A percentile compares a stretch with the other conserved stretches of the same genome.
These are phyloP conservation scores for Leishmania lainsoni DNA, from an alignment of 208 protist species.

Conservation along the genomic window DNA sequence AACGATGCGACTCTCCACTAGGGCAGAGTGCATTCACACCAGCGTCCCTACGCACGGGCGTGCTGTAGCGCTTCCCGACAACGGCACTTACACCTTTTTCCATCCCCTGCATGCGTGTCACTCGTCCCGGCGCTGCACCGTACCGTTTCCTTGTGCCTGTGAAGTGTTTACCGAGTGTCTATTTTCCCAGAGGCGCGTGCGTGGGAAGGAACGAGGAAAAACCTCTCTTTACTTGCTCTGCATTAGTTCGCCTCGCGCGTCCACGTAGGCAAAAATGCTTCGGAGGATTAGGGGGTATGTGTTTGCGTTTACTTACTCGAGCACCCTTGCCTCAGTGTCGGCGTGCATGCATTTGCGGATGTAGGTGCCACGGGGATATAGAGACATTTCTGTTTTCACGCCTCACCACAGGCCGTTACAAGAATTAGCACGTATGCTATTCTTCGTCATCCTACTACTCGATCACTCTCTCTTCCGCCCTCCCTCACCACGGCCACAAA, in stretches of 20 bases:
- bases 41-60: not conserved
- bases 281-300: not conserved
- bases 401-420: not conserved
- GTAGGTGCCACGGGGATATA: not conserved
- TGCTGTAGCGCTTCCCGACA: not conserved
- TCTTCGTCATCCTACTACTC: not conserved
- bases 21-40: not conserved
- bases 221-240: not conserved
- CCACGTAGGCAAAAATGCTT: not conserved
- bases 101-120: not conserved
- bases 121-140: not conserved
- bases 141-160: not conserved
- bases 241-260: not conserved
- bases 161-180: not conserved
- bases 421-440: not conserved
- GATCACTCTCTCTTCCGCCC: not conserved
- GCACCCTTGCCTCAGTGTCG: not conserved
- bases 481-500: not conserved
- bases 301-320: not conserved
- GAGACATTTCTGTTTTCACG: not conserved
- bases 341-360: not conserved
- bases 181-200: not conserved
- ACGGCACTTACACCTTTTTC: not conserved
- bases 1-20: not conserved
- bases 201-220: not conserved